Conservation (phyloP, 768 basidiomycete genomes). For the Boletus coccyginus region DNA sequence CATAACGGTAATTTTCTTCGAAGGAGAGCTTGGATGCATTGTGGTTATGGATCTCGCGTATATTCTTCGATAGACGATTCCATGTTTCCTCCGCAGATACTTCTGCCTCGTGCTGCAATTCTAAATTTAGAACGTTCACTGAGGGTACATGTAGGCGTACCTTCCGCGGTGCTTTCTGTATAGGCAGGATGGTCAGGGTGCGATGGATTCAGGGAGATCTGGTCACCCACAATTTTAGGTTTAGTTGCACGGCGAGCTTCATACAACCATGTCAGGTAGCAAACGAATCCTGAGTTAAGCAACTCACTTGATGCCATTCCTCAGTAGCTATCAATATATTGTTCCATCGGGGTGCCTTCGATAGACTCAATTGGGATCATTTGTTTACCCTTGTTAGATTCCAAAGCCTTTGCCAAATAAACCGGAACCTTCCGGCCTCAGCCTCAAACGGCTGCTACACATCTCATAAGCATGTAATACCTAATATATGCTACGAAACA, state of each 20-base stretch:
- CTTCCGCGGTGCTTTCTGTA: slow-evolving; percentile 47
- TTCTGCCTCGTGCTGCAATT: slow-evolving; percentile 62
- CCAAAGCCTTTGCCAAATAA: slow-evolving; percentile 32
- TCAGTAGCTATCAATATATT: slow-evolving; percentile 10
- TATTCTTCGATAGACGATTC: slow-evolving; percentile 76
- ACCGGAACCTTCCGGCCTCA: background rate
- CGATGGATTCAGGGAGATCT: slow-evolving; percentile 16
- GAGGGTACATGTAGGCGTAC: slow-evolving; percentile 28
- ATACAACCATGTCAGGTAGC: slow-evolving; percentile 10
- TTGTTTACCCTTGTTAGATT: slow-evolving; percentile 35
- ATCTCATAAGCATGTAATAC: slow-evolving; percentile 3
- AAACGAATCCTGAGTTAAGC: background rate
- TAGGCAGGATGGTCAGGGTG: slow-evolving; percentile 17
- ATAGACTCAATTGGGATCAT: slow-evolving; percentile 14
- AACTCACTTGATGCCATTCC: slow-evolving; percentile 32
- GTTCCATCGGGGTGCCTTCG: slow-evolving; percentile 12
- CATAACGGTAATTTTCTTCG: slow-evolving; percentile 92
- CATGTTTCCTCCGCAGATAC: slow-evolving; percentile 84
- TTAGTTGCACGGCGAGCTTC: slow-evolving; percentile 34
- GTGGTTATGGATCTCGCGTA: slow-evolving; percentile 92
- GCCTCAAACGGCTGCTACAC: background rate
- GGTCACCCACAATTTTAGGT: slow-evolving; percentile 41
- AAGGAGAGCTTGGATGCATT: slow-evolving; percentile 87
- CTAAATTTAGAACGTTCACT: background rate
- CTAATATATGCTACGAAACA: slow-evolving; percentile 43